Conservation (phyloP, 306 rosid species). For the cucumber (Cucumis sativus) region Cucumber_9930_V3 NC_026657.2:20478001-20478500, state of each 20-base stretch:
- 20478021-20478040: background rate
- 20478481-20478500: background rate
- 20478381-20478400: background rate
- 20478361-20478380: background rate
- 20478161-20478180: background rate
- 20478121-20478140: too few relatives aligned
- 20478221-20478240: background rate
- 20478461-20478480: background rate
- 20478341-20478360: background rate
- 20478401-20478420: background rate
- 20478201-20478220: background rate
- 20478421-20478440: background rate
- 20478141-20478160: too few relatives aligned
- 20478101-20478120: too few relatives aligned
- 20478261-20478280: background rate
- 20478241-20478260: background rate
- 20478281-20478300: background rate
- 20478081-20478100: too few relatives aligned
- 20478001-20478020: background rate
- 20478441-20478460: background rate
- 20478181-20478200: background rate
- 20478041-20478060: too few relatives aligned
- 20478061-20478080: too few relatives aligned
- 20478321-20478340: background rate
- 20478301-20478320: background rate